Evolutionary conservation across 1,139 yeast genomes (phyloP), one percentile per base, ranked within the genome.

Genomic region (Candida sp.): DNA sequence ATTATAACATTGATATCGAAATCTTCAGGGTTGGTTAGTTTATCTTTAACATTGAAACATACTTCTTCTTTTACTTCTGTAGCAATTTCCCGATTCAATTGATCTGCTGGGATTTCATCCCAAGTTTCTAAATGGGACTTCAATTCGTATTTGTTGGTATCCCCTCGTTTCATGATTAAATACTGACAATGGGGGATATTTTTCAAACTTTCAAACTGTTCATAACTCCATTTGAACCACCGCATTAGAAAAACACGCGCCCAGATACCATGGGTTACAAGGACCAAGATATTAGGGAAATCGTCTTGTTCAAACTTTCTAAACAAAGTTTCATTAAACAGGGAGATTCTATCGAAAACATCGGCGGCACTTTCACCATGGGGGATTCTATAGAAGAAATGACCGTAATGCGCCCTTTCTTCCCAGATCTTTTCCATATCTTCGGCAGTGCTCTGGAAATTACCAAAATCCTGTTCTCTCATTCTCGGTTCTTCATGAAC

Each of bases 331-430:
- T 89, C 97, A 59, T 89, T 89, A 62, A 90, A 90, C 33, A 95
- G 87, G 2, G 96, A 87, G 48, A 91, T 85, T 40, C 97, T 69
- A 61, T 90, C 97, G 63, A 83, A 90, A 3, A 90, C 97, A 62
- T 90, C 97, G 0, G 97, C 97, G 0, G 97, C 97, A 55, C 93
- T 84, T 61, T 90, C 97, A 4, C 97, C 97, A 56, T 87, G 83
- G 8, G 97, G 97, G 30, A 90, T 90, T 44, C 97, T 66, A 60
- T 86, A 90, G 63, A 90, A 90, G 45, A 90, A 90, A 63, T 89
- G 96, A 0, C 97, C 97, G 63, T 90, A 90, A 51, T 82, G 82
- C 0, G 96, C 91, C 38, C 97, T 67, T 54, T 87, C 95, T 43
- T 76, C 75, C 89, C 95, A 85, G 32, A 87, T 82, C 52, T 70